Evolutionary conservation across 202 grass and related monocot species (phyloP).

Genomic region (Setaria italica): DNA sequence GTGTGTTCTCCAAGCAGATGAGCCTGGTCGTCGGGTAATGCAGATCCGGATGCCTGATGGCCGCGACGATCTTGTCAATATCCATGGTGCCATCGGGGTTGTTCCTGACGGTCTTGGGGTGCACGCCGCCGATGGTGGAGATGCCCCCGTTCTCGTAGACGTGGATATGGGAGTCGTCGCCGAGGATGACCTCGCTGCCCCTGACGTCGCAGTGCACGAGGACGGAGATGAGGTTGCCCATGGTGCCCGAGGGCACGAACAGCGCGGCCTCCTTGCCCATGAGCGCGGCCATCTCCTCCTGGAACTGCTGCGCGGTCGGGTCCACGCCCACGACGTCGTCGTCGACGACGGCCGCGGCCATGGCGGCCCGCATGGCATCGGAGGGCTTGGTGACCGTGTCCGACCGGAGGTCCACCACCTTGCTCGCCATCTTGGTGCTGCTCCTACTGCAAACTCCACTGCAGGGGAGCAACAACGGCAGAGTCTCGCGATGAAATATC

Average conservation of each 20-base stretch:
- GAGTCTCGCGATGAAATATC: neutral
- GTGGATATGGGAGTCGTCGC: slow-evolving; percentile 91
- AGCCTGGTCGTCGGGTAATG: slow-evolving; percentile 84
- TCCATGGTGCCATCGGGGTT: slow-evolving; percentile 91
- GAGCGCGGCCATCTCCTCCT: slow-evolving; percentile 72
- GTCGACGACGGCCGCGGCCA: slow-evolving; percentile 91
- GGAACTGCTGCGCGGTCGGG: slow-evolving; percentile 72
- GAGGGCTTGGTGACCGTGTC: slow-evolving; percentile 95
- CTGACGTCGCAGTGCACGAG: slow-evolving; percentile 88
- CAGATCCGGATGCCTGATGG: slow-evolving; percentile 64
- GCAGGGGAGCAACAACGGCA: neutral
- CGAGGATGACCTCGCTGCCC: slow-evolving; percentile 89
- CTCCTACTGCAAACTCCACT: neutral
- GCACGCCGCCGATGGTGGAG: slow-evolving; percentile 81
- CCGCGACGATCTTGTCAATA: slow-evolving; percentile 67
- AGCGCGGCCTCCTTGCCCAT: slow-evolving; percentile 91
- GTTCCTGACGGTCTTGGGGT: slow-evolving; percentile 75
- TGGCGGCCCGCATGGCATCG: slow-evolving; percentile 80
- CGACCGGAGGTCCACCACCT: slow-evolving; percentile 84
- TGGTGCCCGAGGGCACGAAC: slow-evolving; percentile 95
- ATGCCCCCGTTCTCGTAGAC: slow-evolving; percentile 95
- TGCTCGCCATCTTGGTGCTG: slow-evolving; percentile 54
- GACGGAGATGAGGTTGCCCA: slow-evolving; percentile 96
- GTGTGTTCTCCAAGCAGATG: slow-evolving; percentile 98
- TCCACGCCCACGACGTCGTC: slow-evolving; percentile 85